Evolutionary conservation across 257 asterid species (phyloP).

Genomic region (Capsicum chinense): DNA sequence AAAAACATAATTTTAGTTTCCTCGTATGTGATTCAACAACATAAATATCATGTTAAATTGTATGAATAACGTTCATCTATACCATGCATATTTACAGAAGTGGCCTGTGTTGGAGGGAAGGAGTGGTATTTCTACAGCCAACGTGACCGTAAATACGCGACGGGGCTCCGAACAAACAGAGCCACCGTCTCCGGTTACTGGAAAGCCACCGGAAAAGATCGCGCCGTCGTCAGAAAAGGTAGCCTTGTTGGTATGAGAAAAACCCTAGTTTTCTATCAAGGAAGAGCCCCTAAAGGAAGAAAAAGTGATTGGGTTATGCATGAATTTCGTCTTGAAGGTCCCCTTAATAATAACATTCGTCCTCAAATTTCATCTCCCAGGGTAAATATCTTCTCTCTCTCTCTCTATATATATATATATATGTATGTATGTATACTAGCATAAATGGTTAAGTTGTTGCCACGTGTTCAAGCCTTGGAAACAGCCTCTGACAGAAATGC

Average conservation of each 20-base stretch:
- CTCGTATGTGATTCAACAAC: too few relatives aligned
- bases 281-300: conserved; percentile 90
- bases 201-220: conserved; percentile 96
- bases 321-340: conserved; percentile 78
- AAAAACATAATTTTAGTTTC: too few relatives aligned
- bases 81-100: conserved; percentile 39
- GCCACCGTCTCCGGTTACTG: conserved; percentile 88
- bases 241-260: conserved; percentile 83
- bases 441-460: too few relatives aligned
- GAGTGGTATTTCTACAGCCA: conserved; percentile 89
- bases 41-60: background rate
- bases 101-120: conserved; percentile 82
- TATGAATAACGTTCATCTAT: background rate
- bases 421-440: too few relatives aligned
- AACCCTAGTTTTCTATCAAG: conserved; percentile 83
- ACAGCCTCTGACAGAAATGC: too few relatives aligned
- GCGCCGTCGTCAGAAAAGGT: conserved; percentile 54
- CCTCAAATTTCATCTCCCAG: conserved; percentile 46
- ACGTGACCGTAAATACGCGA: conserved; percentile 81
- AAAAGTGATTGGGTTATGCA: conserved; percentile 96
- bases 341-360: conserved; percentile 38
- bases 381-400: conserved; percentile 42
- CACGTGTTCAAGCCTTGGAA: too few relatives aligned
- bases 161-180: conserved; percentile 83
- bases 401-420: too few relatives aligned